Base-by-base conservation (phyloP, 768 basidiomycete genomes). In the Amyloporia xantha region DNA sequence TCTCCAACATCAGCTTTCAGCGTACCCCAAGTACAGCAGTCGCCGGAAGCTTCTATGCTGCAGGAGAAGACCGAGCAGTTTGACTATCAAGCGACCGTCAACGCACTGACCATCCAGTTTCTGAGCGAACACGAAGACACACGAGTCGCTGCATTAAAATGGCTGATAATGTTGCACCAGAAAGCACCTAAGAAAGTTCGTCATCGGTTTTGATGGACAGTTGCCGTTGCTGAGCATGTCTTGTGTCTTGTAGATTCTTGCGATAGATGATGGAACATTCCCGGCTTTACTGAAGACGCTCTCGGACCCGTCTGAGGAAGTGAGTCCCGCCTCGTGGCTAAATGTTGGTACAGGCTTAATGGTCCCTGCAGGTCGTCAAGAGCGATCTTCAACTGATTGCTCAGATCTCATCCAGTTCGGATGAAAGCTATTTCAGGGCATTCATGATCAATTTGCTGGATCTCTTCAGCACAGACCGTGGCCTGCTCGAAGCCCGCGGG, bases 81-180 rank as follows among this genome's bases (percentile, higher is more conserved):
- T 59, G 91, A 96, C 62, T 96, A 96, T 59, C 86, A 91, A 55
- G 79, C 83, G 17, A 97, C 92, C 0, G 95, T 99, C 44, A 91
- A 89, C 60, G 90, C 88, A 43, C 67, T 99, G 54, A 96, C 92
- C 3, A 72, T 96, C 43, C 93, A 96, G 57, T 94, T 99, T 63
- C 62, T 97, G 67, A 93, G 89, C 66, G 95, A 99, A 66, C 92
- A 90, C 57, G 95, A 96, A 62, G 93, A 97, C 61, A 98, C 96
- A 0, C 73, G 94, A 42, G 91, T 98, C 4, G 92, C 93, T 23
- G 93, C 95, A 2, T 66, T 99, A 58, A 94, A 95, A 67, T 99
- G 96, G 96, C 71, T 99, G 33, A 84, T 96, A 49, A 99, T 99
- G 96, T 70, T 99, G 44, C 96, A 99, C 67, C 89, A 94, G 64